Base-by-base conservation (phyloP, 1,284 basidiomycete species). In the Leccinum subrobustum region DNA sequence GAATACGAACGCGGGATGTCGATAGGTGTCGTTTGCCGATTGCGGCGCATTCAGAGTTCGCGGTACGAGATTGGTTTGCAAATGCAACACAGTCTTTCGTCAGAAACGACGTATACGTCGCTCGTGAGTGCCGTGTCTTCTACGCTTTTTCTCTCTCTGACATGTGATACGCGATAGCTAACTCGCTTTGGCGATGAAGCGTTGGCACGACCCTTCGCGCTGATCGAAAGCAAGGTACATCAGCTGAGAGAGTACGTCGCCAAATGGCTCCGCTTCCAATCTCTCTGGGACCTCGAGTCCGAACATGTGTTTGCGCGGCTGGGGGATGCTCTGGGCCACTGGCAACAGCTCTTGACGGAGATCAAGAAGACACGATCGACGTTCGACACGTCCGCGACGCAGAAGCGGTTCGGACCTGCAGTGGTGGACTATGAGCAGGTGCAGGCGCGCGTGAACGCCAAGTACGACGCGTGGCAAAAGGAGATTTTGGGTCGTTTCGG, bases 241-340 rank as follows among this genome's bases (percentile, higher is more conserved):
- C 87, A 93, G 64, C 84, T 99, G 57, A 89, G 85, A 67, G 88
- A 89, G 50, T 99, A 99, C 74, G 95, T 98, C 56, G 91, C 83
- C 65, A 97, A 97, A 78, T 99, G 97, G 96, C 86, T 98, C 0
- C 95, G 96, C 72, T 99, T 99, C 85, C 97, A 99, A 76, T 96
- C 95, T 0, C 82, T 99, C 0, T 23, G 23, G 97, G 97, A 99
- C 74, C 87, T 98, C 54, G 95, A 99, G 76, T 86, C 95, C 14
- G 96, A 98, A 82, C 92, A 92, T 70, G 95, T 99, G 20, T 98
- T 97, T 82, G 91, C 88, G 68, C 90, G 92, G 0, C 88, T 98
- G 6, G 97, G 96, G 18, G 95, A 98, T 73, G 93, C 92, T 9
- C 86, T 99, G 20, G 86, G 86, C 1, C 83, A 90, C 73, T 99